Evolutionary conservation across 495 filamentous ascomycete genomes (phyloP).

Genomic region (Lichenothelia convexa): DNA sequence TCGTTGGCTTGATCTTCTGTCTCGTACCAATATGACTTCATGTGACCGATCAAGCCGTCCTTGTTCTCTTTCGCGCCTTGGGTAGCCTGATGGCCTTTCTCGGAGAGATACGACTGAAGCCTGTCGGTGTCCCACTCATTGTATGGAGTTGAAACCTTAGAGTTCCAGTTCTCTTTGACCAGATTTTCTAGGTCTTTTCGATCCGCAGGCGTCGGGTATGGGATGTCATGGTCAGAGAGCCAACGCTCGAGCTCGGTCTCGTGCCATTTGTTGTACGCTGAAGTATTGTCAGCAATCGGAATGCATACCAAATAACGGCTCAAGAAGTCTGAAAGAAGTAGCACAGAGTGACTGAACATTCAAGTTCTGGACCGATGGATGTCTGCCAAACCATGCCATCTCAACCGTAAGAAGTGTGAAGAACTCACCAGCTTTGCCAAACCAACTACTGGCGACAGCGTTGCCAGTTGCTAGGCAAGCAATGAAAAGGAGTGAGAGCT

Average conservation of each 20-base stretch:
- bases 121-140: constrained; percentile 48
- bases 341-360: constrained; percentile 1
- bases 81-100: constrained; percentile 50
- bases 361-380: constrained; percentile 1
- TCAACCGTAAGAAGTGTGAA: too few relatives aligned
- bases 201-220: constrained; percentile 35
- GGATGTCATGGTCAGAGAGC: constrained; percentile 85
- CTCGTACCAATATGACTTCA: constrained; percentile 57
- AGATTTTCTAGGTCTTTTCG: constrained; percentile 35
- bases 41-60: constrained; percentile 44
- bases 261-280: constrained; percentile 98
- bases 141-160: constrained; percentile 41
- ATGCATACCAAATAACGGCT: constrained; percentile 1
- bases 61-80: constrained; percentile 42
- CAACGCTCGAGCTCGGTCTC: constrained; percentile 94
- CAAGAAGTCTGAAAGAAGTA: neutral
- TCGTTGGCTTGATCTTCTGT: constrained; percentile 52
- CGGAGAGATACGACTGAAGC: constrained; percentile 43
- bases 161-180: constrained; percentile 75
- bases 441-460: constrained; percentile 57
- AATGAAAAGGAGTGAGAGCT: constrained; percentile 45
- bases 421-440: constrained; percentile 54
- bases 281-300: constrained; percentile 3
- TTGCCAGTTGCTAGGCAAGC: constrained; percentile 53
- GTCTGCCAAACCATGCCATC: too few relatives aligned